These are phyloP conservation scores for Globisporangium rhizosaccharum DNA, from an alignment of 352 stramenopile genomes.

Conservation along the genomic window DNA sequence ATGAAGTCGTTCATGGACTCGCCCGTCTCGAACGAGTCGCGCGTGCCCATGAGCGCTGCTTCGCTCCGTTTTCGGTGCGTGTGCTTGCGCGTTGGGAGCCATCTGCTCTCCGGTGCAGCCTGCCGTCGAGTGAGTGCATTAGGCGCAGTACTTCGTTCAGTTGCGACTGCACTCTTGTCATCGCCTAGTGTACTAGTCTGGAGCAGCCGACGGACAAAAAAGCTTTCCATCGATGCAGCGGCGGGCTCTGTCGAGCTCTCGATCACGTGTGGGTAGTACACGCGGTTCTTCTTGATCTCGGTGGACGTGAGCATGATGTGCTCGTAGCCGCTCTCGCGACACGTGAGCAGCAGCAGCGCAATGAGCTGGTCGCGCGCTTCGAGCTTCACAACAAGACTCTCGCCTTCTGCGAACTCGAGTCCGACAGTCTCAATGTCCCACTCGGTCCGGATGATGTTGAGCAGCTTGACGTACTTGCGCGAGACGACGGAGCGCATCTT, in stretches of 20 bases:
- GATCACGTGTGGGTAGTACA: constrained; percentile 54
- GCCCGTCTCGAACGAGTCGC: constrained; percentile 41
- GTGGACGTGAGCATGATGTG: constrained; percentile 36
- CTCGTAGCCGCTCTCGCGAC: constrained; percentile 49
- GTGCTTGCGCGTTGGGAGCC: constrained; percentile 31
- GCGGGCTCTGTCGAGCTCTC: constrained; percentile 20
- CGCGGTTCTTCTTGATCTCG: constrained; percentile 42
- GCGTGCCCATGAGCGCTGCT: constrained; percentile 5
- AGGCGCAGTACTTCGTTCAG: background rate
- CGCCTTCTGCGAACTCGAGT: constrained; percentile 61
- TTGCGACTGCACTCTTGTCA: too few species aligned
- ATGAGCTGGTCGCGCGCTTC: constrained; percentile 59
- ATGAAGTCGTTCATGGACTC: constrained; percentile 48
- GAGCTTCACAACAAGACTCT: constrained; percentile 48
- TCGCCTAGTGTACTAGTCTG: constrained; percentile 17
- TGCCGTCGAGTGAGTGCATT: background rate
- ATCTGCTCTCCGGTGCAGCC: constrained; percentile 13
- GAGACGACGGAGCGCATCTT: constrained; percentile 49
- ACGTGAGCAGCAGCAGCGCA: constrained; percentile 55
- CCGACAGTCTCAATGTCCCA: constrained; percentile 50
- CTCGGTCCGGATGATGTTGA: constrained; percentile 45
- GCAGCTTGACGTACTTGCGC: constrained; percentile 45
- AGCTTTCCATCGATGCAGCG: constrained; percentile 37
- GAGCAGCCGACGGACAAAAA: constrained; percentile 49
- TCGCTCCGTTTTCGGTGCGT: constrained; percentile 4